These are phyloP conservation scores for Fusarium succisae DNA, from an alignment of 2,329 filamentous ascomycete genomes.

Conservation along the genomic window DNA sequence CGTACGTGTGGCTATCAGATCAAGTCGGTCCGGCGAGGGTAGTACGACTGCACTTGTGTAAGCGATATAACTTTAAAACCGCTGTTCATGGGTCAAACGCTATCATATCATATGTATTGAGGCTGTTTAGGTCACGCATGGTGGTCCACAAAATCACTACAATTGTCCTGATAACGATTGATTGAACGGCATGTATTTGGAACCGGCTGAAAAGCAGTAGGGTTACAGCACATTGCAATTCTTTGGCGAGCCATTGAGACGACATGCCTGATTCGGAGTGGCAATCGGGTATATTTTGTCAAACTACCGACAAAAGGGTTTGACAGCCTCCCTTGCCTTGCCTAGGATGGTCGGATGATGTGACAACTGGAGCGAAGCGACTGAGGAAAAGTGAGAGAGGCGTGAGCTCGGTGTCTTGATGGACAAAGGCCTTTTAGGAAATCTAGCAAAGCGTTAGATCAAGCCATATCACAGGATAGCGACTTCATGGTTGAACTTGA, in stretches of 20 bases:
- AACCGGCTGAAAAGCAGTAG: slow-evolving; percentile 9
- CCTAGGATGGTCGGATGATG: slow-evolving; percentile 1
- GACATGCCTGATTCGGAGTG: slow-evolving; percentile 6
- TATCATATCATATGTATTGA: neutral
- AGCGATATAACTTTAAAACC: neutral
- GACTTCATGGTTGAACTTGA: neutral
- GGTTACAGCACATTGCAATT: neutral
- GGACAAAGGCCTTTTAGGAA: neutral
- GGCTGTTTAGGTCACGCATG: neutral
- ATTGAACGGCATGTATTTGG: neutral
- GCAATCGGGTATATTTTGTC: slow-evolving; percentile 17
- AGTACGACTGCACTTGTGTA: neutral
- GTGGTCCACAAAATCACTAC: neutral
- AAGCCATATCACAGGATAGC: neutral
- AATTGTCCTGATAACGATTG: neutral
- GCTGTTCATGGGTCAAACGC: neutral
- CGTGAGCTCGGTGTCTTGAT: neutral
- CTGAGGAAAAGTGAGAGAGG: neutral
- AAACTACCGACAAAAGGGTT: slow-evolving; percentile 16
- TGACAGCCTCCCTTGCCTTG: slow-evolving; percentile 28
- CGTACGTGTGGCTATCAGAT: neutral
- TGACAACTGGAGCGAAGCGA: neutral
- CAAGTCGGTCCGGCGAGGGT: neutral
- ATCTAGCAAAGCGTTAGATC: neutral
- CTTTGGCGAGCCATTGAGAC: slow-evolving; percentile 2